Base-by-base conservation (phyloP, 1,284 basidiomycete genomes). In the Fomitiporia mediterranea region DNA sequence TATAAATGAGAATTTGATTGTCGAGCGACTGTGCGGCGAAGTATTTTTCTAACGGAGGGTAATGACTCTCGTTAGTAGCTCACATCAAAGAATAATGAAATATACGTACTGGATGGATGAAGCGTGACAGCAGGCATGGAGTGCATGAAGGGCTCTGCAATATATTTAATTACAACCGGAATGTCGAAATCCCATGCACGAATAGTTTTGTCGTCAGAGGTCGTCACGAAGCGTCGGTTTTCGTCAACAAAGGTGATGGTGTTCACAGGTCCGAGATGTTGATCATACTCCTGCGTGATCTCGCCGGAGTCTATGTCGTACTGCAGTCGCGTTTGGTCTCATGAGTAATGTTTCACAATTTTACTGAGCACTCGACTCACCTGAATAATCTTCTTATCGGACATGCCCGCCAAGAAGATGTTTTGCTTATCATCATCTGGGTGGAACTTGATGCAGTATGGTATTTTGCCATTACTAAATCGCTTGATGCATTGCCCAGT, bases 91-190 rank as follows among this genome's bases (percentile, higher is more conserved):
- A 38, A 40, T 30, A 35, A 23, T 34, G 11, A 35, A 32, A 39
- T 19, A 42, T 19, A 83, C 91, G 63, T 70, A 96, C 94, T 90
- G 57, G 84, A 94, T 8, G 97, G 97, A 70, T 98, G 94, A 30
- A 95, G 73, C 7, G 93, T 92, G 37, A 98, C 95, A 15, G 96
- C 91, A 9, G 97, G 97, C 95, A 99, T 98, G 34, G 94, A 97
- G 73, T 99, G 95, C 97, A 99, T 99, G 68, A 94, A 88, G 7
- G 97, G 97, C 70, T 99, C 97, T 30, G 97, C 95, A 60, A 99
- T 98, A 71, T 98, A 97, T 72, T 99, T 99, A 81, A 99, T 98
- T 57, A 98, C 94, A 25, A 99, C 95, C 3, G 95, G 95, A 62
- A 98, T 98, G 72, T 98, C 94, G 69, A 89, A 96, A 70, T 96